Conservation (phyloP, 495 filamentous ascomycete genomes). For the Trichoderma orchidacearum region DNA sequence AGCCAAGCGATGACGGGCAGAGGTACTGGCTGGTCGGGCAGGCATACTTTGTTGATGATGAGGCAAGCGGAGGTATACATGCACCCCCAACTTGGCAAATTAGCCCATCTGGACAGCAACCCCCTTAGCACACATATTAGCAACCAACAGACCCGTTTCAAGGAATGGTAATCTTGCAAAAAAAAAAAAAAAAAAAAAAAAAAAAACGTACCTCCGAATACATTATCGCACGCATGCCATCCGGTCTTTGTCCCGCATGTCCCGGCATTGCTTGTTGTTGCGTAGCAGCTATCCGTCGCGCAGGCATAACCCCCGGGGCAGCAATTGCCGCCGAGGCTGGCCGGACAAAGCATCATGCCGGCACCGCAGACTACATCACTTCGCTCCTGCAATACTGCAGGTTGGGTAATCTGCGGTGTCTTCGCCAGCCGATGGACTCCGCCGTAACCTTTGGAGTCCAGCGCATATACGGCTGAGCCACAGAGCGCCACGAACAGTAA, state of each 20-base stretch:
- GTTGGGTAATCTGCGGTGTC: conserved; percentile 12
- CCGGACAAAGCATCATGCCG: conserved; percentile 9
- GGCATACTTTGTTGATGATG: conserved; percentile 7
- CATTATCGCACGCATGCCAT: background rate
- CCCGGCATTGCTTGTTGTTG: conserved; percentile 23
- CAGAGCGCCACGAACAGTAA: conserved; percentile 12
- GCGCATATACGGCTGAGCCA: conserved; percentile 1
- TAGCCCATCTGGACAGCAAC: conserved; percentile 21
- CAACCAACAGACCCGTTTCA: too few relatives aligned
- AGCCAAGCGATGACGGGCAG: conserved; percentile 22
- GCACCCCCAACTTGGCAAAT: conserved; percentile 12
- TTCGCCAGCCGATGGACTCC: conserved; percentile 22
- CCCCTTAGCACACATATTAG: conserved; percentile 11
- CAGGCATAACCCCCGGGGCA: conserved; percentile 28
- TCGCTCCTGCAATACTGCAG: conserved; percentile 1
- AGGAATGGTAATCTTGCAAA: background rate
- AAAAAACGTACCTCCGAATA: background rate
- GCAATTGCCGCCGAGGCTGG: conserved; percentile 23
- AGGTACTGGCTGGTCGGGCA: conserved; percentile 20
- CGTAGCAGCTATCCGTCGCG: conserved; percentile 26
- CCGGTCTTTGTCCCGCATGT: conserved; percentile 14
- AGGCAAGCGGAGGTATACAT: conserved; percentile 18
- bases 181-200: background rate
- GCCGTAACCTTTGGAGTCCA: conserved; percentile 5
- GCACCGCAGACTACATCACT: conserved; percentile 4